A percentile compares a stretch with the other conserved stretches of the same genome.
phyloP scores from a whole-genome alignment of 352 stramenopile species.

The Globisporangium solare region DNA sequence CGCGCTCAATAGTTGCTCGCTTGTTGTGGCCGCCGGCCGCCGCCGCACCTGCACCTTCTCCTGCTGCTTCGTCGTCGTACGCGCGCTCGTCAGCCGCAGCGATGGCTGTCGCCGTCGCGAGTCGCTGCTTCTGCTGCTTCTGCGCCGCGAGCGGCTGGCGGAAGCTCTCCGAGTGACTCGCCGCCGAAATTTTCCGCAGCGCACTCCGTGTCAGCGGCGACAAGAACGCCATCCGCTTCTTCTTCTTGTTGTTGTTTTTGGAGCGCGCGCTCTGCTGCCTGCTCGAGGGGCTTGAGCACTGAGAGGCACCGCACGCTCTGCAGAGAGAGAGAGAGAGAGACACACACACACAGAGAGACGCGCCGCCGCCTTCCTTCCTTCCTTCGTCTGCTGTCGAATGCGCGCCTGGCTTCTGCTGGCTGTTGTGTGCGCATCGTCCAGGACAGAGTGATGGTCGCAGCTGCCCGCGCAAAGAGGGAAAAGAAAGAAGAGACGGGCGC shows the following conservation, averaged over 20 bases:
- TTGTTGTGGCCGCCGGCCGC: constrained; percentile 1
- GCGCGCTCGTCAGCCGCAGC: not conserved
- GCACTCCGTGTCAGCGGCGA: constrained; percentile 12
- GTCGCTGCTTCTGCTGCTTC: constrained; percentile 4
- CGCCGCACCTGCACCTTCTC: not conserved
- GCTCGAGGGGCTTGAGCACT: too few species aligned
- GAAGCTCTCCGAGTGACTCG: not conserved
- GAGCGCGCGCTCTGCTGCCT: too few species aligned
- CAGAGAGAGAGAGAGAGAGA: constrained; percentile 6
- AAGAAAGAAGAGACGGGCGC: too few species aligned
- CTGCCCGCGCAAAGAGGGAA: too few species aligned
- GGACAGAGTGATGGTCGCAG: too few species aligned
- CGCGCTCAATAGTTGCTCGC: constrained; percentile 6
- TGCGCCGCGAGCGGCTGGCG: not conserved
- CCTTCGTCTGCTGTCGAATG: too few species aligned
- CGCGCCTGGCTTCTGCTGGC: too few species aligned
- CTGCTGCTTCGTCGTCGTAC: not conserved
- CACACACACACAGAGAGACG: too few species aligned
- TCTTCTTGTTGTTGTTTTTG: too few species aligned
- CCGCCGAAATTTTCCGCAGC: constrained; percentile 1
- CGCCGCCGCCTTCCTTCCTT: too few species aligned
- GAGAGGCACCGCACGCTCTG: not conserved
- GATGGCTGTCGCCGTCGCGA: not conserved
- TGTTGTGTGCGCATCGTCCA: too few species aligned
- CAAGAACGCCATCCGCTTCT: constrained; percentile 8